Base-by-base conservation (phyloP, 495 filamentous ascomycete genomes). In the Bacidia rubella region DNA sequence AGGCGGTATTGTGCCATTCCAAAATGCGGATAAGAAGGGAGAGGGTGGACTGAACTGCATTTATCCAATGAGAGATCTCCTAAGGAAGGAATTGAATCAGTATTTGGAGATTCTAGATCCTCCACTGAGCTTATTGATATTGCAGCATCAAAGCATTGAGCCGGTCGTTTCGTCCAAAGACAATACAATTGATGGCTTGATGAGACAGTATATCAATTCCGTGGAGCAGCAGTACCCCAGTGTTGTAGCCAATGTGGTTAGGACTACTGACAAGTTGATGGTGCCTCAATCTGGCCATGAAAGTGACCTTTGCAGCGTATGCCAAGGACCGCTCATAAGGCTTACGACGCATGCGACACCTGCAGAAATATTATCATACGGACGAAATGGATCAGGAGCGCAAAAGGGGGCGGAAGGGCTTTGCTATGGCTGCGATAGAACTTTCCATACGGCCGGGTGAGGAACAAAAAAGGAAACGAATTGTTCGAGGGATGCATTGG, bases 241-340 rank as follows among this genome's bases (percentile, higher is more conserved):
- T 51, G 86, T 97, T 23, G 92, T 98, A 56, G 81, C 87, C 15
- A 98, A 98, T 61, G 92, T 97, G 10, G 87, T 95, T 3, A 76
- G 85, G 54, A 50, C 47, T 9, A 50, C 47, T 2, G 47, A 11
- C 2, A 50, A 98, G 89, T 25, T 81, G 29, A 35, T 7, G 29
- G 15, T 35, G 7, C 29, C 29, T 7, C 29, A 35, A 15, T 7
- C 15, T 35, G 29, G 15, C 15, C 7, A 35, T 7, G 29, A 15
- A 5, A 35, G 7, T 7, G 15, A 15, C 5, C 5, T 7, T 35
- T 35, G 29, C 29, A 35, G 15, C 29, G 15, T 35, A 15, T 35
- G 29, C 29, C 7, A 35, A 5, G 29, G 29, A 15, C 29, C 29
- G 5, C 29, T 35, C 29, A 35, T 35, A 5, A 7, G 29, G 29